Base-by-base conservation (phyloP, 148 eudicot genomes). In the Rhododendron williamsianum region DNA sequence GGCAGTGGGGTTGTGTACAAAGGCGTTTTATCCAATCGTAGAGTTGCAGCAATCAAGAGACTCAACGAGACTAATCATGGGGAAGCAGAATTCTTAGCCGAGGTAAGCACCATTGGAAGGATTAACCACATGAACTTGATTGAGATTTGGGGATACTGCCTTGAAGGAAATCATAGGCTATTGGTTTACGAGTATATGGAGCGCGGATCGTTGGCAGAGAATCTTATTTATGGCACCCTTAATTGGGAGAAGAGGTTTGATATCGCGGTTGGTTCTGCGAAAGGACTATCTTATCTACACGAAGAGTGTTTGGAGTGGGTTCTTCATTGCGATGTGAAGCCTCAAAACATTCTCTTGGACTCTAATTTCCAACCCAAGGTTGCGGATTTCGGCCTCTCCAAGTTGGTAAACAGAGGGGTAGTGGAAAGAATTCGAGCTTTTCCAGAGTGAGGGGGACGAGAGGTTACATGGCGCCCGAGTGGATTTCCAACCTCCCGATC, bases 61-160 rank as follows among this genome's bases (percentile, higher is more conserved):
- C 87, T 86, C 12, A 51, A 78, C n/a, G 88, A 82, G 12, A 82
- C 85, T 23, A 81, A 54, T 18, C 84, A 85, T 49, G 89, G 85
- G 4, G 91, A 90, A 82, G 83, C 51, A 3, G 88, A 83, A 19
- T 89, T 36, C 43, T 15, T 81, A 58, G 85, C 87, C 2, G 87
- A 86, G 77, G 36, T 82, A 9, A 81, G 65, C 76, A 73, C 79
- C 16, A 82, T 86, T 82, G 51, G 82, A 18, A 86, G 85, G 25
- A 11, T 81, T 74, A 84, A 87, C 52, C 91, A 87, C 78, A 83
- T 85, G 87, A 87, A 89, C 71, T 76, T 86, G 63, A 86, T 82
- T 3, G 63, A 82, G 71, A 56, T 86, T 36, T 86, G 76, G 84
- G 87, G 87, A 1, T 86, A 72, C 74, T 86, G 84, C 36, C 25